Conservation (phyloP, 2,329 filamentous ascomycete genomes). For the Ophiostoma ips region DNA sequence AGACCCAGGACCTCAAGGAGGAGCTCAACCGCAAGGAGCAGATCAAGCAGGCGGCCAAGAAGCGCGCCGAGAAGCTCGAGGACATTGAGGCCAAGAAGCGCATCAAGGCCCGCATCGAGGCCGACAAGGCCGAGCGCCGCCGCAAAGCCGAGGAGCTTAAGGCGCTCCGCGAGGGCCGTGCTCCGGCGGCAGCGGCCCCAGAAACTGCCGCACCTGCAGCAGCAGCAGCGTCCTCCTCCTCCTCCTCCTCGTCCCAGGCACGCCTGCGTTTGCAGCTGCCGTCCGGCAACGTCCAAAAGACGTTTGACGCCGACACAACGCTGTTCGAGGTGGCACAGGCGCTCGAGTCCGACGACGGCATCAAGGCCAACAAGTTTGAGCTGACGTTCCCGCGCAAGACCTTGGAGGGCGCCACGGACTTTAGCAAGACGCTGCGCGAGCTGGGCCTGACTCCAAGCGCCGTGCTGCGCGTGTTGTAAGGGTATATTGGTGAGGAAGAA, state of each 20-base stretch:
- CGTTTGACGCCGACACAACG: slow-evolving; percentile 76
- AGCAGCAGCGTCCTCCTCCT: slow-evolving; percentile 40
- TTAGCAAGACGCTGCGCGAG: slow-evolving; percentile 85
- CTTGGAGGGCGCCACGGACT: slow-evolving; percentile 55
- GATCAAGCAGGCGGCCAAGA: slow-evolving; percentile 77
- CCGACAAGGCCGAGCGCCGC: slow-evolving; percentile 79
- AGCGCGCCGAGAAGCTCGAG: slow-evolving; percentile 74
- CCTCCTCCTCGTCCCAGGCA: slow-evolving; percentile 55
- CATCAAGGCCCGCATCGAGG: slow-evolving; percentile 87
- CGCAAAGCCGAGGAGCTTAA: slow-evolving; percentile 76
- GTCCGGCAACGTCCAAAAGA: slow-evolving; percentile 64
- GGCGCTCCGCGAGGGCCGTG: slow-evolving; percentile 66
- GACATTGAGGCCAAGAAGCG: slow-evolving; percentile 77
- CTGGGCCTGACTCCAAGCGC: slow-evolving; percentile 81
- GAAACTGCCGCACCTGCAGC: slow-evolving; percentile 24
- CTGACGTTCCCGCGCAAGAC: slow-evolving; percentile 80
- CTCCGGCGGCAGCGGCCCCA: slow-evolving; percentile 26
- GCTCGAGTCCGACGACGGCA: slow-evolving; percentile 56
- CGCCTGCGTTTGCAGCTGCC: slow-evolving; percentile 66
- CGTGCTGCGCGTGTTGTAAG: slow-evolving; percentile 39
- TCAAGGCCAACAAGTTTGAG: slow-evolving; percentile 60
- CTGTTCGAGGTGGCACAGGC: slow-evolving; percentile 81
- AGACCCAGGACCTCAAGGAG: slow-evolving; percentile 80
- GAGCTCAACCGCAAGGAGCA: slow-evolving; percentile 78
- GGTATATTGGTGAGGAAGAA: neutral